Base-by-base conservation (phyloP, 768 basidiomycete species). In the Mycena polygramma region DNA sequence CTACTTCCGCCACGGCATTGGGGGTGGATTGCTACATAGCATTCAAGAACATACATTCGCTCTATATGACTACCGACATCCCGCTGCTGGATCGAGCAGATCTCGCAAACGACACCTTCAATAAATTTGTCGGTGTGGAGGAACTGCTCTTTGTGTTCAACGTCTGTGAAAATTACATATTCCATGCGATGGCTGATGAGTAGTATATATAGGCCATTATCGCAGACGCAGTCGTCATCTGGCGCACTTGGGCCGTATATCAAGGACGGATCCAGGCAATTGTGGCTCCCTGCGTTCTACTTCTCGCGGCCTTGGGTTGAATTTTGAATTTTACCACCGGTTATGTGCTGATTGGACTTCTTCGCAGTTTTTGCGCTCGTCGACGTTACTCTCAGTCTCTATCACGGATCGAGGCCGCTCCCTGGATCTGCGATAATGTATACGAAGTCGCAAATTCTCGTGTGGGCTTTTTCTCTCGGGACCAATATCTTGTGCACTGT, bases 171-270 rank as follows among this genome's bases (percentile, higher is more conserved):
- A 43, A 15, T 45, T 30, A 17, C 53, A 30, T 35, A 46, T 46
- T 35, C 26, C 36, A 55, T 22, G 41, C 41, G 26, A 46, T 36
- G 45, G 13, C 57, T 46, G 26, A 54, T 45, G 53, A 54, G 24
- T 41, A 54, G 26, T 46, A 54, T 46, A 37, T 43, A 37, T 43
- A 64, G 63, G 45, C 45, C 22, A 64, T 64, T 26, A 35, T 64
- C 45, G 63, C 53, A 54, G 63, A 64, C 48, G 54, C 53, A 15
- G 63, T 64, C 45, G 53, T 64, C 41, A 46, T 64, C 52, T 64
- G 63, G 63, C 63, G 63, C 45, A 64, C 63, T 46, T 64, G 54
- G 63, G 63, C 63, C 54, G 30, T 64, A 35, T 64, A 55, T 55
- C 17, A 22, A 35, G 63, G 63, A 24, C 10, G 63, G 54, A 43